phyloP scores from a whole-genome alignment of 495 filamentous ascomycete species.

The Penicillium crystallinum region DNA sequence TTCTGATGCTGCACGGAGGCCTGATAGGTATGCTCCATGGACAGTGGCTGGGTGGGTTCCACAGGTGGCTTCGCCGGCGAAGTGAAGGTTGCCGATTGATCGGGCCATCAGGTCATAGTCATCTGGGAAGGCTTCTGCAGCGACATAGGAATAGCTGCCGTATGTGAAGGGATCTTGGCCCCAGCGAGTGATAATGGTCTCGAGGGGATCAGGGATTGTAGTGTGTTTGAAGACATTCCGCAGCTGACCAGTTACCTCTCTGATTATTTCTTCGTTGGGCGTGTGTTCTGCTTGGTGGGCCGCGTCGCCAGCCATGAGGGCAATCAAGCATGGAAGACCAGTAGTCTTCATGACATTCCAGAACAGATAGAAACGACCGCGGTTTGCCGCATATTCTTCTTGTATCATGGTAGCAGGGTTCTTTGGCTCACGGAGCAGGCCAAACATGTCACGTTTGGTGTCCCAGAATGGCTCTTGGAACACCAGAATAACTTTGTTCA shows the following conservation, averaged over 20 bases:
- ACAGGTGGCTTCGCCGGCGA: slow-evolving; percentile 94
- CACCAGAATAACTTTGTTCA: slow-evolving; percentile 94
- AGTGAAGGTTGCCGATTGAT: slow-evolving; percentile 81
- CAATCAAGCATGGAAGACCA: slow-evolving; percentile 80
- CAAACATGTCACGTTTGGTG: slow-evolving; percentile 86
- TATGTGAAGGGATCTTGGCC: slow-evolving; percentile 79
- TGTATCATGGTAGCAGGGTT: slow-evolving; percentile 49
- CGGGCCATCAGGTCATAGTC: slow-evolving; percentile 95
- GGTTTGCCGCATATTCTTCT: slow-evolving; percentile 55
- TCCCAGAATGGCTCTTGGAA: slow-evolving; percentile 94
- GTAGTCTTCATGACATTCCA: slow-evolving; percentile 91
- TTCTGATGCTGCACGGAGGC: slow-evolving; percentile 81
- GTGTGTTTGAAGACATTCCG: slow-evolving; percentile 57
- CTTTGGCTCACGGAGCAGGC: slow-evolving; percentile 71
- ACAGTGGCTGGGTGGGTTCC: slow-evolving; percentile 95
- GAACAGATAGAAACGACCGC: slow-evolving; percentile 92
- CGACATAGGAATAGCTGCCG: slow-evolving; percentile 92
- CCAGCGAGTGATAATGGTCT: slow-evolving; percentile 95
- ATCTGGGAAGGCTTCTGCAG: slow-evolving; percentile 67
- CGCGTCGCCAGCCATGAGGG: slow-evolving; percentile 95
- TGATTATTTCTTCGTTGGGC: slow-evolving; percentile 65
- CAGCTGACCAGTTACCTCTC: slow-evolving; percentile 74
- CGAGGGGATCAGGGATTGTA: slow-evolving; percentile 66
- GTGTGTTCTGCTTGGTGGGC: slow-evolving; percentile 78
- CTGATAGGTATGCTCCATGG: slow-evolving; percentile 92